Evolutionary conservation across 2,329 filamentous ascomycete species (phyloP).

Genomic region (Sodiomyces alkalinus): DNA sequence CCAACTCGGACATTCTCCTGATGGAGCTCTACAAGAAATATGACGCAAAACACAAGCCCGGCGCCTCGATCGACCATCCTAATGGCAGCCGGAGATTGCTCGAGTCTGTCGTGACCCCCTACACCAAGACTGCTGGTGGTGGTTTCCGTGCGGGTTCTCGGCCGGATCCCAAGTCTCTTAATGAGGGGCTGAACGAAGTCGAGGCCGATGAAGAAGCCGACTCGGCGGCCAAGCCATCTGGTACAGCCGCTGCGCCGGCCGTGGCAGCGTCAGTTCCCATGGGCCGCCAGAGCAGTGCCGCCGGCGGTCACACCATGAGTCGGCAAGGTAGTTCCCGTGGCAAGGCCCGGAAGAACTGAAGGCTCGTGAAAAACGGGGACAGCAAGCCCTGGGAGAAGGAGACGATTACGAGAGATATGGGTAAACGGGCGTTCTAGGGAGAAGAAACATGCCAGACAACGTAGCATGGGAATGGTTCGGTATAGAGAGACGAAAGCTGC

Average conservation of each 20-base stretch:
- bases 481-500: no score
- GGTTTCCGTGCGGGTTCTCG: constrained; percentile 29
- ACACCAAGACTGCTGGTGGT: constrained; percentile 30
- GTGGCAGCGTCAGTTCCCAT: constrained; percentile 28
- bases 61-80: constrained; percentile 38
- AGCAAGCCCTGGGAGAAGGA: no score
- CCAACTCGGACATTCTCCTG: constrained; percentile 38
- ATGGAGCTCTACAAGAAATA: constrained; percentile 45
- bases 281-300: constrained; percentile 37
- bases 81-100: constrained; percentile 39
- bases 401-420: no score
- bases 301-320: constrained; percentile 41
- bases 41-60: constrained; percentile 34
- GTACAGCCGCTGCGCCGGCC: constrained; percentile 9
- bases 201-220: constrained; percentile 28
- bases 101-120: constrained; percentile 35
- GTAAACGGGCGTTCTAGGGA: no score
- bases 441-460: no score
- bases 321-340: constrained; percentile 37
- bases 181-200: constrained; percentile 34
- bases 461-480: no score
- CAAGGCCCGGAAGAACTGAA: constrained; percentile 21
- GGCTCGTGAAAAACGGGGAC: no score
- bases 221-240: constrained; percentile 14
- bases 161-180: constrained; percentile 32